Base-by-base conservation (phyloP, 2,329 filamentous ascomycete genomes). In the Ciborinia camelliae region DNA sequence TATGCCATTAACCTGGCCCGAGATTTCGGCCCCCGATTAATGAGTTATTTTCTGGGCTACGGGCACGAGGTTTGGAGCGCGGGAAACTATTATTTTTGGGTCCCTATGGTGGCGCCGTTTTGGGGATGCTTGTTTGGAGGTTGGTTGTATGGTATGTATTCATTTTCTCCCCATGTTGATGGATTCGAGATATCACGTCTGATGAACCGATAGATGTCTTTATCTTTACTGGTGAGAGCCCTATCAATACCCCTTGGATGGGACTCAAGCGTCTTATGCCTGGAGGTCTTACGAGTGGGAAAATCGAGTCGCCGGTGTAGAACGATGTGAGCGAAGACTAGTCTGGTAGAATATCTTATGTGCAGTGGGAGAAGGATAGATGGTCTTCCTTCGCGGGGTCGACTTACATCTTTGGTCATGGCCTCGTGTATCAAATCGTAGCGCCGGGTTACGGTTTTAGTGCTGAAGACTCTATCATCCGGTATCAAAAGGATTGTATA, bases 1-100 rank as follows among this genome's bases (percentile, higher is more conserved):
- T 92, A 90, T 76, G 89, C 89, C 18, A 90, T 91, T 68, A 91
- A 91, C 72, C 75, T 90, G 50, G 89, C 88, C 43, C 81, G 89
- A 75, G 89, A 92, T 69, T 89, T 91, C 73, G 87, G 71, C 4
- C 88, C 89, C 18, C 79, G 89, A 28, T 75, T 91, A 52, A 83
- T 89, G 66, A 83, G 84, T 1, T 89, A 86, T 72, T 84, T 86
- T 72, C 71, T 91, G 62, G 89, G 89, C 2, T 92, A 92, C 72
- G 87, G 87, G 0, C 75, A 76, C 60, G 82, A 88, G 51, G 89
- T 91, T 0, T 92, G 87, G 85, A 81, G 79, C 9, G 84, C 86
- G 1, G 87, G 88, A 3, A 80, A 80, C 15, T 89, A 90, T 73
- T 92, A 90, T 72, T 91, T 91, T 73, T 91, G 87, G 87, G 54